Percentiles rank a stretch among this genome's conserved stretches.
phyloP scores from a whole-genome alignment of 2,329 filamentous ascomycete species.

The Akanthomyces uredinophilus region DNA sequence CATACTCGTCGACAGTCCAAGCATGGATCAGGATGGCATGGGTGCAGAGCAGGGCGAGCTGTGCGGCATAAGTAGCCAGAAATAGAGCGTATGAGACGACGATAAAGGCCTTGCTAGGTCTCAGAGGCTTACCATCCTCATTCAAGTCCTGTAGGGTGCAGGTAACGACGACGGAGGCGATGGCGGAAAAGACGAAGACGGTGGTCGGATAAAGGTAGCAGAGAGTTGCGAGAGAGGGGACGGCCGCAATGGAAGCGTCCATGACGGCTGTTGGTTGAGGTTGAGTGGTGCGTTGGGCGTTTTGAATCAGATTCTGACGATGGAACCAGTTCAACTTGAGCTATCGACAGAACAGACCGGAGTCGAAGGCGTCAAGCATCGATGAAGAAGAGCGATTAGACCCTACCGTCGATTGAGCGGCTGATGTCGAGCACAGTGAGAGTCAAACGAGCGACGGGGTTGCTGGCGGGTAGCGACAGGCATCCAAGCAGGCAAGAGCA shows the following conservation, averaged over 20 bases:
- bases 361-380: neutral
- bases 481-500: slow-evolving; percentile 4
- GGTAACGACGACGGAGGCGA: slow-evolving; percentile 44
- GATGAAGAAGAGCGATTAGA: neutral
- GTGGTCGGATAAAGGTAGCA: slow-evolving; percentile 55
- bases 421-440: neutral
- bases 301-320: neutral
- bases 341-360: neutral
- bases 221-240: slow-evolving; percentile 36
- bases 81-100: slow-evolving; percentile 41
- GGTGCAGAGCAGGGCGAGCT: slow-evolving; percentile 38
- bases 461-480: slow-evolving; percentile 1
- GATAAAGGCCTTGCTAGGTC: slow-evolving; percentile 21
- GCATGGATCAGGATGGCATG: slow-evolving; percentile 29
- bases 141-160: slow-evolving; percentile 47
- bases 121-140: slow-evolving; percentile 14
- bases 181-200: slow-evolving; percentile 53
- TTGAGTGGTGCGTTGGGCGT: neutral
- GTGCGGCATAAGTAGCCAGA: slow-evolving; percentile 42
- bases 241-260: slow-evolving; percentile 20
- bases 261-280: slow-evolving; percentile 5
- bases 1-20: slow-evolving; percentile 43
- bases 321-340: neutral
- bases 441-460: neutral
- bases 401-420: neutral